Base-by-base conservation (phyloP, 2,329 filamentous ascomycete genomes). In the Phialophora verrucosa region DNA sequence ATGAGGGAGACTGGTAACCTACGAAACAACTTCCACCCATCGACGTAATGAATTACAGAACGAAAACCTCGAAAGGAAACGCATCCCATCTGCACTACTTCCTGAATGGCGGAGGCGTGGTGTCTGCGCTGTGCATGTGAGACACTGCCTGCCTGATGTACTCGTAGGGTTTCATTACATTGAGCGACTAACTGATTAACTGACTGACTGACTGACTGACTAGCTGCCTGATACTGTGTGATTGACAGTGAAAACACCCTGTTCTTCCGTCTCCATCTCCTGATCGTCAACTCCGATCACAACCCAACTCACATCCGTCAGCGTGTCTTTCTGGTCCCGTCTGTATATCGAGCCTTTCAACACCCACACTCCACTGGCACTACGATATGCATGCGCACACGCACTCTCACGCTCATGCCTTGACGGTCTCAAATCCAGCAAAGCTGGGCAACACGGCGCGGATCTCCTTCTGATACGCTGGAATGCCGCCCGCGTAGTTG, bases 401-500 rank as follows among this genome's bases (percentile, higher is more conserved):
- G 11, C 31, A 11, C 29, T 1, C 14, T 1, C 14, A 14, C 51
- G 7, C 31, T 20, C 29, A 68, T 7, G 51, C 59, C 51, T 69
- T 68, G 44, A 73, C 71, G 31, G 68, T 59, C 5, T 71, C 55
- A 55, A 74, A 74, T 5, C 72, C 72, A 17, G 59, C 59, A 35
- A 69, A 70, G 12, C 23, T 50, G 10, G 70, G 67, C 49, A 74
- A 55, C 17, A 63, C 68, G 11, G 53, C 59, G 42, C 71, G 58
- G 54, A 73, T 73, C 42, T 73, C 72, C 35, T 69, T 35, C 44
- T 55, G 31, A 60, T 74, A 74, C 27, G 54, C 50, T 20, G 57
- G 61, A 20, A 75, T 63, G 3, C 76, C 76, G 23, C 75, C 75
- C 14, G 73, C 60, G 55, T 75, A 88, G 59, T 82, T 81, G 17